phyloP scores from a whole-genome alignment of 2,329 filamentous ascomycete species.

The Aspergillaceae sp. region DNA sequence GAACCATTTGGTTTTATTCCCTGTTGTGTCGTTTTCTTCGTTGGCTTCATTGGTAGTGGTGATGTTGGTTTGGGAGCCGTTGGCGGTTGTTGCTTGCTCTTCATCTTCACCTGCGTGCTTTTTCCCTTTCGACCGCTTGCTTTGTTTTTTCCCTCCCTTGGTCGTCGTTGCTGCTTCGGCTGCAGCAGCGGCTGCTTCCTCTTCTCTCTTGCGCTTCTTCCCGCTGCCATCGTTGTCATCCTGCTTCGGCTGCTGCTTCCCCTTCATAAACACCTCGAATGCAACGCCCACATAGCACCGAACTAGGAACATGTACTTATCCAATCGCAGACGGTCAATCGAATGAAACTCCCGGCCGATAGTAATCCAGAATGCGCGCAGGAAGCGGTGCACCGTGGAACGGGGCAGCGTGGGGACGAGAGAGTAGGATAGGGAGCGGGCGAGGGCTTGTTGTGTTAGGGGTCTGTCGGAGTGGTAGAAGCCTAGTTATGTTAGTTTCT shows the following conservation, averaged over 20 bases:
- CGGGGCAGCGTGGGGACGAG: constrained; percentile 55
- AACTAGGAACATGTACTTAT: constrained; percentile 86
- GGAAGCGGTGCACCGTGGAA: constrained; percentile 38
- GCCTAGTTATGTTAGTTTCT: constrained; percentile 35
- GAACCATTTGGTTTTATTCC: constrained; percentile 18
- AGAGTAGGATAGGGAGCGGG: constrained; percentile 60
- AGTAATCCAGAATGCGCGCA: constrained; percentile 63
- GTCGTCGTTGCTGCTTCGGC: constrained; percentile 5
- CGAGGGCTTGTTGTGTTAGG: constrained; percentile 75
- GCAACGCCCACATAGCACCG: constrained; percentile 68
- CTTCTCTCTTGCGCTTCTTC: constrained; percentile 25
- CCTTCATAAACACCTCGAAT: constrained; percentile 42
- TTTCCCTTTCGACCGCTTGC: constrained; percentile 15
- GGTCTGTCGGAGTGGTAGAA: constrained; percentile 92
- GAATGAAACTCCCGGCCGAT: constrained; percentile 60
- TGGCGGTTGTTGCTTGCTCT: constrained; percentile 7
- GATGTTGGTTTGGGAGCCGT: not conserved
- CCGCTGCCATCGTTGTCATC: constrained; percentile 9
- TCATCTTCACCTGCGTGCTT: constrained; percentile 14
- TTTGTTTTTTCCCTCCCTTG: constrained; percentile 23
- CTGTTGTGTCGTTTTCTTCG: constrained; percentile 1
- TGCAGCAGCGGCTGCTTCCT: constrained; percentile 9
- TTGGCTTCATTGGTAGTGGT: not conserved
- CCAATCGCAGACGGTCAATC: constrained; percentile 69
- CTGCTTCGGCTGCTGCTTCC: constrained; percentile 6